phyloP scores from a whole-genome alignment of 495 filamentous ascomycete species.

The Apodospora peruviana region DNA sequence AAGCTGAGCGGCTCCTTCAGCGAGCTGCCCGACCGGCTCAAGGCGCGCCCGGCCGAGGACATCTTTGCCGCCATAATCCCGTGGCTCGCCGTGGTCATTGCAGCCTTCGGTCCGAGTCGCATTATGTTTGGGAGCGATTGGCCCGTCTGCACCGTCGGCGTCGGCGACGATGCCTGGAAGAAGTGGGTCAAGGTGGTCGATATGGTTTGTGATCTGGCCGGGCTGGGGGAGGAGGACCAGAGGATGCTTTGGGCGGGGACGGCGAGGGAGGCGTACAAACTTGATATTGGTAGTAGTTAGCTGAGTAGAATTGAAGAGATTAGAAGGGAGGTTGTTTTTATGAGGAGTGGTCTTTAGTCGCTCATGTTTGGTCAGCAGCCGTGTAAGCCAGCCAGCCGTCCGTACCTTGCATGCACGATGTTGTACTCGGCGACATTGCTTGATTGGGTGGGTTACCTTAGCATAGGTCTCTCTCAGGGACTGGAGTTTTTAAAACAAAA shows the following conservation, averaged over 20 bases:
- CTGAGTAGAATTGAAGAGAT: no score
- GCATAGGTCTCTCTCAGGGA: no score
- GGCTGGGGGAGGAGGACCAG: conserved; percentile 52
- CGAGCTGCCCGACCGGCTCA: conserved; percentile 53
- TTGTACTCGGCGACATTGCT: no score
- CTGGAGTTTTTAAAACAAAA: no score
- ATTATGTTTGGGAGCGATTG: conserved; percentile 89
- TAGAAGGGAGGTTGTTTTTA: no score
- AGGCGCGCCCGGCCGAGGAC: conserved; percentile 33
- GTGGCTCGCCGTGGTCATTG: conserved; percentile 63
- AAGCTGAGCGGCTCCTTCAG: conserved; percentile 82
- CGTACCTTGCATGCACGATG: no score
- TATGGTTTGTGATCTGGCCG: conserved; percentile 51
- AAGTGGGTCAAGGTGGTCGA: conserved; percentile 58
- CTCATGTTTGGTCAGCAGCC: no score
- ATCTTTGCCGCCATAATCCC: conserved; percentile 46
- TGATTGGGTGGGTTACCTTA: no score
- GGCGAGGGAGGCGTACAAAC: conserved; percentile 59
- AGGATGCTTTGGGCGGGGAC: conserved; percentile 63
- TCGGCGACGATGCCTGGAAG: conserved; percentile 49
- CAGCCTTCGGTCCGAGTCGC: conserved; percentile 60
- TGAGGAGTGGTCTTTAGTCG: no score
- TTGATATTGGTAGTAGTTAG: no score
- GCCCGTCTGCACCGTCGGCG: conserved; percentile 74
- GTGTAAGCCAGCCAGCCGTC: no score